Conservation (phyloP, 2,329 filamentous ascomycete genomes). For the Emergomyces orientalis region DNA sequence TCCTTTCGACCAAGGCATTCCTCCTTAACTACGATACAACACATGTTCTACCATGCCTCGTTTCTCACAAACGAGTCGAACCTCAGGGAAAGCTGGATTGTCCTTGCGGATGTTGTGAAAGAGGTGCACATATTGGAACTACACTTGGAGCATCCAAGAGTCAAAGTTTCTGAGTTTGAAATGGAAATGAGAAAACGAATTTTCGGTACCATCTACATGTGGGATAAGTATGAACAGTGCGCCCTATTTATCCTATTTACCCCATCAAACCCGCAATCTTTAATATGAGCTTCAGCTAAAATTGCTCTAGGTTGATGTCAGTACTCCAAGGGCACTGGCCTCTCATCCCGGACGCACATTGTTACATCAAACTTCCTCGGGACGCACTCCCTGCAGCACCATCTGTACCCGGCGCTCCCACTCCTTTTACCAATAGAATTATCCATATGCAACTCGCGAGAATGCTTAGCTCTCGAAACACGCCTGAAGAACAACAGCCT, state of each 20-base stretch:
- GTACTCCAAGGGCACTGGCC: conserved; percentile 2
- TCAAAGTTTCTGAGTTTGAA: conserved; percentile 3
- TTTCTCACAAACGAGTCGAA: conserved; percentile 2
- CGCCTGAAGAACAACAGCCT: background rate
- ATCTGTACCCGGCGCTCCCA: conserved; percentile 2
- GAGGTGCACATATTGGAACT: conserved; percentile 1
- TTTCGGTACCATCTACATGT: conserved; percentile 5
- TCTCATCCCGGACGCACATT: background rate
- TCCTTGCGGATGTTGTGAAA: conserved; percentile 1
- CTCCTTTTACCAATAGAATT: conserved; percentile 4
- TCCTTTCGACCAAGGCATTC: background rate
- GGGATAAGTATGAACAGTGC: conserved; percentile 6
- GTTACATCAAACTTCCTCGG: background rate
- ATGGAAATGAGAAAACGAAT: conserved; percentile 6
- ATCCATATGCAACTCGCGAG: conserved; percentile 2
- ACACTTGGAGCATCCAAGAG: conserved; percentile 1
- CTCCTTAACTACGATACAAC: conserved; percentile 3
- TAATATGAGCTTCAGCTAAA: background rate
- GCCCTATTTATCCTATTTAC: background rate
- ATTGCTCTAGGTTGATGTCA: conserved; percentile 1
- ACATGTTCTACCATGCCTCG: conserved; percentile 1
- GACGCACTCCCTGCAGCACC: conserved; percentile 1
- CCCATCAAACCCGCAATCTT: background rate
- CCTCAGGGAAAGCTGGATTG: conserved; percentile 5
- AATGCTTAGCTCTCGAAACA: background rate